Evolutionary conservation across 768 basidiomycete genomes (phyloP).

Genomic region (Termitomyces sp.): DNA sequence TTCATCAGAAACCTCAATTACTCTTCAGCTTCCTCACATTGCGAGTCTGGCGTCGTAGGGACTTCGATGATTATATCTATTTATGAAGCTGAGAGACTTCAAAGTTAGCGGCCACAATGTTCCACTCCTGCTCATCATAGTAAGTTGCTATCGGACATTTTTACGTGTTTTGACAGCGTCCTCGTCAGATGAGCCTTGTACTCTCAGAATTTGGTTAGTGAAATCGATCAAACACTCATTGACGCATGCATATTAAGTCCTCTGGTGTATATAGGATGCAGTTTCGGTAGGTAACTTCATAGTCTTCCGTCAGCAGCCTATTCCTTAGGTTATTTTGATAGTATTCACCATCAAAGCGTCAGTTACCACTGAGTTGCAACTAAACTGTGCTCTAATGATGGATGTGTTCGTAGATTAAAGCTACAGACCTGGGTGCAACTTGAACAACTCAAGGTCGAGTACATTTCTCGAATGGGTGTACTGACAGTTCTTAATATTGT

Average conservation of each 20-base stretch:
- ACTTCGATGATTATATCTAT: neutral
- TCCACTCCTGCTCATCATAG: conserved; percentile 34
- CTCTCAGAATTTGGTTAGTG: conserved; percentile 45
- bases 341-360: conserved; percentile 45
- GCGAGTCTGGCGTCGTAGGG: conserved; percentile 39
- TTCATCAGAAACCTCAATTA: neutral
- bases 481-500: neutral
- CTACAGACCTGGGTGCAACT: conserved; percentile 40
- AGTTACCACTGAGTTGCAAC: conserved; percentile 10
- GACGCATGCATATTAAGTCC: neutral
- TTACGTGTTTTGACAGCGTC: neutral
- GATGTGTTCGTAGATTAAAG: conserved; percentile 27
- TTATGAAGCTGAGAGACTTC: conserved; percentile 2
- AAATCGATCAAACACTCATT: neutral
- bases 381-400: neutral
- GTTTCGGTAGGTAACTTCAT: conserved; percentile 29
- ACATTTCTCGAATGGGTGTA: conserved; percentile 1
- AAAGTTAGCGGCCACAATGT: conserved; percentile 45
- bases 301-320: neutral
- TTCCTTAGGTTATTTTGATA: conserved; percentile 12
- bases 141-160: conserved; percentile 18
- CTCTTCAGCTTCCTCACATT: conserved; percentile 33
- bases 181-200: conserved; percentile 32
- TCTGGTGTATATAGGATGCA: conserved; percentile 25
- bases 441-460: conserved; percentile 33